Base-by-base conservation (phyloP, 1,284 basidiomycete genomes). In the Neonothopanus nambi region DNA sequence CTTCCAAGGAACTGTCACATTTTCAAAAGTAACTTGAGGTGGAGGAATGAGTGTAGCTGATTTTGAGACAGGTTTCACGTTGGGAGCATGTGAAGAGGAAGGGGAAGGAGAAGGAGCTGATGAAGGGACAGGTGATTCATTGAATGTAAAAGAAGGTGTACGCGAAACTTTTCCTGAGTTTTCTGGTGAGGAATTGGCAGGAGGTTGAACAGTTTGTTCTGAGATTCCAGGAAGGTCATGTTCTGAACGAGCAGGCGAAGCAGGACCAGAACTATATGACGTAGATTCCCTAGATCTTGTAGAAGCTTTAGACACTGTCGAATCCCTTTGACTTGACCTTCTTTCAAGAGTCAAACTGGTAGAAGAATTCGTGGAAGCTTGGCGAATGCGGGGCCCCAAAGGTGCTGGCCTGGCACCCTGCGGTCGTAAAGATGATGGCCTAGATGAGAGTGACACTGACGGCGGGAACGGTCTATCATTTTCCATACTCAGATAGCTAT, bases 1-100 rank as follows among this genome's bases (percentile, higher is more conserved):
- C 53, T 84, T 85, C 80, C 81, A 89, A 36, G 74, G 70, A 18
- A 89, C 72, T 18, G 80, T 76, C 0, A 67, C 63, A 3, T 75
- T 67, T n/a, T 82, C 82, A 62, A 88, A 87, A 42, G 73, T 74
- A 60, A 85, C 63, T n/a, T 70, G 53, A 5, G 78, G 76, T 0
- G 79, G 76, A 0, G 76, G 71, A 0, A 72, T 65, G 24, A 85
- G 70, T 8, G 70, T 67, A 8, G 72, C 65, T 3, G 70, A 68
- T 51, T 68, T 71, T 1, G 58, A 8, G 13, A 33, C 30, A 33
- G 30, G 8, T 13, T 33, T 33, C 8, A 33, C 30, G 36, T 61
- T 48, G 23, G 58, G 40, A 1, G 61, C 8, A 13, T 50, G 51
- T n/a, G n/a, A n/a, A n/a, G n/a, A n/a, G 8, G 55, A 51, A 13